Evolutionary conservation across 176 grass and related monocot genomes (phyloP), one percentile per base, ranked within the genome.

Genomic region (Dactylis glomerata): DNA sequence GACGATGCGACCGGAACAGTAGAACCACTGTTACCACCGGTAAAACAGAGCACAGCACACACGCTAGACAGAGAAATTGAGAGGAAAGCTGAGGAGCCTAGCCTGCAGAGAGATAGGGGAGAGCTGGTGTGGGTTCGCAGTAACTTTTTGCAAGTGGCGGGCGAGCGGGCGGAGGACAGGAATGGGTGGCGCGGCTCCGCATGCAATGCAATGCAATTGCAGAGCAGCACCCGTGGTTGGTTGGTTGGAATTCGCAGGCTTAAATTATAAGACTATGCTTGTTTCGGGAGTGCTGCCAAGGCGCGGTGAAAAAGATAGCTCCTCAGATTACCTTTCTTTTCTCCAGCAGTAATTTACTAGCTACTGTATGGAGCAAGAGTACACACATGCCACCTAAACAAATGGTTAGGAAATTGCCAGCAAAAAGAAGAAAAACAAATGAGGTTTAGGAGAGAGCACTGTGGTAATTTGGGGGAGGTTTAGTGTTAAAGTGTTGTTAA

Each of bases 181-280:
- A 73, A 73, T 30, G 69, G 69, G 28, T 67, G 33, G 33, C 68
- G 68, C 66, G 66, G 59, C 59, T 32, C 14, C 32, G 20, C 74
- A 38, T 59, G 51, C 75, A 62, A 16, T 19, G 37, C 41, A 42
- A 10, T 28, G 34, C 15, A 44, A 2, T 38, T 32, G 57, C 15
- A 24, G 15, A 27, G 13, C 24, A 57, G 50, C 40, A 63, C 31
- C 27, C 40, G 44, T 15, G 32, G 57, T 34, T 44, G 24, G 65
- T 30, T 14, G 32, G 57, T 34, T 44, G 27, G 67, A 45, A 80
- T 65, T 79, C 19, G 6, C 70, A 26, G 68, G 26, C 12, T 15
- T 74, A 57, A 64, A 78, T 88, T 75, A 66, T 85, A 81, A n/a
- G 79, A 78, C 84, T 41, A 63, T 52, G 83, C 83, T 77, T 66